Evolutionary conservation across 2,329 filamentous ascomycete genomes (phyloP).

Genomic region (Venturia effusa): DNA sequence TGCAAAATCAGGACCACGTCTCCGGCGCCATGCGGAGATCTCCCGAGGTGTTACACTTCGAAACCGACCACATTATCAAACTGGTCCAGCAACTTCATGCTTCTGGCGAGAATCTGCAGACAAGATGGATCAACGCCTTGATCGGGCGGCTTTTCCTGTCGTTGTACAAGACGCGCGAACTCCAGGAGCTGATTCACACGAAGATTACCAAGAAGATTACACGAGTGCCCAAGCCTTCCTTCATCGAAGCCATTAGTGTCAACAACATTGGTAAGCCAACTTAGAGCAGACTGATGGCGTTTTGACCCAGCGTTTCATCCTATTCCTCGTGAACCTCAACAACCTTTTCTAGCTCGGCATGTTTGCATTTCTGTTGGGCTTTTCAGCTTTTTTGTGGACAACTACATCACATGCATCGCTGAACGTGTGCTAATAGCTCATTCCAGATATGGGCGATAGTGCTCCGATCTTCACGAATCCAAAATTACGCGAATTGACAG

Average conservation of each 20-base stretch:
- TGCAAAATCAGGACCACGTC: conserved; percentile 45
- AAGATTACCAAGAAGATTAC: conserved; percentile 97
- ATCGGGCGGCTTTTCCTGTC: conserved; percentile 81
- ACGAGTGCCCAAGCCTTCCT: conserved; percentile 80
- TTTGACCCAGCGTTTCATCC: neutral
- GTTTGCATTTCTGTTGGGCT: neutral
- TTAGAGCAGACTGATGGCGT: neutral
- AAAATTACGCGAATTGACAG: conserved; percentile 74
- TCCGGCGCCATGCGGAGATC: conserved; percentile 28
- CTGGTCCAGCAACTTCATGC: conserved; percentile 86
- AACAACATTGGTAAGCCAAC: conserved; percentile 47
- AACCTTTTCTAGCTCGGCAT: neutral
- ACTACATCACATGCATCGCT: neutral
- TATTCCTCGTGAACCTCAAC: neutral
- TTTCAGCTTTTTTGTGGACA: neutral
- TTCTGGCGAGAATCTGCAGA: conserved; percentile 81
- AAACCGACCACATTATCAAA: conserved; percentile 76
- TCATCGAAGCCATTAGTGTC: conserved; percentile 76
- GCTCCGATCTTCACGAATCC: conserved; percentile 85
- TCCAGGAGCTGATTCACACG: conserved; percentile 66
- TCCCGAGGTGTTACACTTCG: conserved; percentile 68
- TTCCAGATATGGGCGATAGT: conserved; percentile 62
- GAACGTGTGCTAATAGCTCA: neutral
- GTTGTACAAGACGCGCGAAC: conserved; percentile 70
- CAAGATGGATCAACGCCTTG: conserved; percentile 86